These are phyloP conservation scores for Exophiala bonariae DNA, from an alignment of 2,329 filamentous ascomycete species.

Conservation along the genomic window DNA sequence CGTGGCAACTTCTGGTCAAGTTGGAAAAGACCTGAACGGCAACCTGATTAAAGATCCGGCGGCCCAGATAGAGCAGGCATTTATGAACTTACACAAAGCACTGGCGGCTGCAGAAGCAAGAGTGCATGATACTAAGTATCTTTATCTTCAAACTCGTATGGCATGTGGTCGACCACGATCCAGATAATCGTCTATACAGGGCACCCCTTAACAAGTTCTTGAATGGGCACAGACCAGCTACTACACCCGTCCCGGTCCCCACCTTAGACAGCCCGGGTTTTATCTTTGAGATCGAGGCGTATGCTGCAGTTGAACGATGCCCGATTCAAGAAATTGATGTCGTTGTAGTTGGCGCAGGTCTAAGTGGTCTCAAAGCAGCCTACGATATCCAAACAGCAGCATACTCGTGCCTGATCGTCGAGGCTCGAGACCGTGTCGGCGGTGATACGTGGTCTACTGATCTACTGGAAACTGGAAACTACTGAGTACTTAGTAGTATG, in stretches of 20 bases:
- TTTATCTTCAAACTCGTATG: constrained; percentile 43
- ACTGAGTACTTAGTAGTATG: constrained; percentile 42
- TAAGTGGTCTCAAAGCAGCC: constrained; percentile 39
- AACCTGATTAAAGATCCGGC: constrained; percentile 37
- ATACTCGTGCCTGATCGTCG: constrained; percentile 36
- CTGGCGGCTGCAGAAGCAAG: constrained; percentile 37
- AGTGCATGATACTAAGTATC: constrained; percentile 37
- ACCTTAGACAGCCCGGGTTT: constrained; percentile 38
- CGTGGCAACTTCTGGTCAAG: constrained; percentile 33
- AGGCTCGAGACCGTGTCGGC: constrained; percentile 44
- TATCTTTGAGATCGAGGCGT: constrained; percentile 46
- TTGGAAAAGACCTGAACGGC: constrained; percentile 33
- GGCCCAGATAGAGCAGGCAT: constrained; percentile 41
- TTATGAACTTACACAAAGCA: constrained; percentile 39
- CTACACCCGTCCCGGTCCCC: constrained; percentile 43
- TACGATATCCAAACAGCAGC: constrained; percentile 31
- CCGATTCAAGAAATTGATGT: constrained; percentile 39
- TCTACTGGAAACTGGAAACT: constrained; percentile 29
- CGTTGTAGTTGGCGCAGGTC: constrained; percentile 39
- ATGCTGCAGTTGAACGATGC: constrained; percentile 27
- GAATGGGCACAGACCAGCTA: constrained; percentile 39
- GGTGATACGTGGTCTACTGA: constrained; percentile 38
- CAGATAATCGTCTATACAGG: constrained; percentile 35
- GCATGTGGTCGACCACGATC: constrained; percentile 46
- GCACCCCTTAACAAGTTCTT: constrained; percentile 40